Base-by-base conservation (phyloP, 768 basidiomycete species). In the Suillus subaureus region DNA sequence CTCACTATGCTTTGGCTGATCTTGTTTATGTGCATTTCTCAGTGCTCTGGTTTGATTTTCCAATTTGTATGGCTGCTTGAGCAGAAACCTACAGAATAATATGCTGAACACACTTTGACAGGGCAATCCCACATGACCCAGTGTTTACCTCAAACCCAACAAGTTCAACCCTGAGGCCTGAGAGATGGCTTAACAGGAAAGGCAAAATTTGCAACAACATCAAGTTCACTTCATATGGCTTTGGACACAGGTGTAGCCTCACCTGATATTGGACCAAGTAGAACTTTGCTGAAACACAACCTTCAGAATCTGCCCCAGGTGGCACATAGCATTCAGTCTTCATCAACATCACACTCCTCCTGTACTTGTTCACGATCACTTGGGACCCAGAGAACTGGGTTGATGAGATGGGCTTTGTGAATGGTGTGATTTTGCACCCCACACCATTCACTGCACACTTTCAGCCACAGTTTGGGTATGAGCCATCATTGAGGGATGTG, bases 251-350 rank as follows among this genome's bases (percentile, higher is more conserved):
- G 79, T 78, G 37, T 63, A 63, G 16, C 60, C 6, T n/a, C 26
- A 37, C 58, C 23, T 37, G 39, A 33, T 55, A 6, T 45, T 3
- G 7, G 6, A 40, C 6, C 15, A 1, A 40, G 40, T 37, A 5
- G 8, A 26, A 15, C 56, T 23, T 6, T 15, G 2, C 13, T n/a
- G 42, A 18, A 4, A 12, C 15, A 40, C 67, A 7, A 70, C 89
- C 6, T 91, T 89, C 66, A 40, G 67, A 7, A 70, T 89, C 6
- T 91, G 89, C 66, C 88, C 88, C 0, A 89, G 89, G 0, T 84
- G 85, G 69, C 82, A 89, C 71, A 83, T 91, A 39, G 89, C 74
- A 87, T 5, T 91, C 89, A 8, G 74, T 91, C 4, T 89, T 88
- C 70, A 79, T 91, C 67, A 90, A 88, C 64, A 83, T 86, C 0